Percentiles rank a stretch among this genome's conserved stretches.
Evolutionary conservation across 345 rosid genomes (phyloP).

Genomic region (Hibiscus trionum): DNA sequence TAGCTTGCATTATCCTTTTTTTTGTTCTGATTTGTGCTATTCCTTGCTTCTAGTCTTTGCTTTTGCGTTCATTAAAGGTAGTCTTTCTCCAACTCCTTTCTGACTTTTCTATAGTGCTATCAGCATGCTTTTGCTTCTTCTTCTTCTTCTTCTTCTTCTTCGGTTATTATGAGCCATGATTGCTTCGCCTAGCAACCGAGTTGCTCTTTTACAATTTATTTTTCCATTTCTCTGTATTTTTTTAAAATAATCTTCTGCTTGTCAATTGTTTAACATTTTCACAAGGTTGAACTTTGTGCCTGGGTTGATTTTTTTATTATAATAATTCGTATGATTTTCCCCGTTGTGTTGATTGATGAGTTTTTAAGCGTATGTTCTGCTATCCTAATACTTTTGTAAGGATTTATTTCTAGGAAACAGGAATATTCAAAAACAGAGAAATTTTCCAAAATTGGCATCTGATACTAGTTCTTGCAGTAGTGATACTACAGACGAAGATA

Average conservation of each 20-base stretch:
- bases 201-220: conserved; percentile 9
- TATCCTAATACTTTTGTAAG: conserved; percentile 22
- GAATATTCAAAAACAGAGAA: conserved; percentile 30
- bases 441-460: conserved; percentile 37
- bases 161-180: conserved; percentile 29
- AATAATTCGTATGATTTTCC: not conserved
- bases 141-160: conserved; percentile 26
- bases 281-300: too few species aligned
- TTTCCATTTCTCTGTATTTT: not conserved
- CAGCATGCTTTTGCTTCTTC: conserved; percentile 38
- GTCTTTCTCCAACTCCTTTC: conserved; percentile 22
- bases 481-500: conserved; percentile 35
- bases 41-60: conserved; percentile 12
- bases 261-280: too few species aligned
- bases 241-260: too few species aligned
- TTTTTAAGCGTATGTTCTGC: not conserved
- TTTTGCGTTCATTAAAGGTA: conserved; percentile 18
- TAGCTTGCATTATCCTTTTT: not conserved
- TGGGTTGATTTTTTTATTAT: not conserved
- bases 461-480: conserved; percentile 40
- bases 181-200: conserved; percentile 23
- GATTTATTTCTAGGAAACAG: conserved; percentile 52
- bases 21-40: not conserved
- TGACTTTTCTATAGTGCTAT: conserved; percentile 27
- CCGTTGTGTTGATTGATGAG: not conserved